phyloP scores from a whole-genome alignment of 345 rosid genomes.

The Sonneratia alba region DNA sequence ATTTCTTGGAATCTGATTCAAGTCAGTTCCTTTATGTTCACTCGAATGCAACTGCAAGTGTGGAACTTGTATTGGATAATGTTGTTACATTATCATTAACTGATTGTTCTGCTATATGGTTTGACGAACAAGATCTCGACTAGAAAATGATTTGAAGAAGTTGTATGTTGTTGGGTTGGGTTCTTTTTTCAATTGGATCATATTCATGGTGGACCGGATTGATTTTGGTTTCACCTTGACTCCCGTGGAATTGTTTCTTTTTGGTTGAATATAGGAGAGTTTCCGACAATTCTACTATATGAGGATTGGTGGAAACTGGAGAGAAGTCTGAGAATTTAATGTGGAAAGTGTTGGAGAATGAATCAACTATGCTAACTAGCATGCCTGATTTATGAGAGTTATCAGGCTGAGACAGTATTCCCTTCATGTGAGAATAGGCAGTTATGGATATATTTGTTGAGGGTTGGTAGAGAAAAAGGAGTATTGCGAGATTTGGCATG shows the following conservation, averaged over 20 bases:
- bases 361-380: neutral
- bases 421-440: neutral
- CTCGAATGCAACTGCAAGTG: neutral
- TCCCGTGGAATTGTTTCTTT: neutral
- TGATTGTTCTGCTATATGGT: neutral
- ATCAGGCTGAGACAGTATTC: neutral
- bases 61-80: neutral
- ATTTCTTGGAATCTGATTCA: neutral
- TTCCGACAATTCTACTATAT: neutral
- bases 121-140: neutral
- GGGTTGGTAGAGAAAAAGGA: neutral
- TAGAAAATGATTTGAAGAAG: neutral
- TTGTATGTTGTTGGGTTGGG: neutral
- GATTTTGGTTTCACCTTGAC: neutral
- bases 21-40: neutral
- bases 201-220: neutral
- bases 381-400: neutral
- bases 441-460: neutral
- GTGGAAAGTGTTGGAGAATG: neutral
- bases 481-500: neutral
- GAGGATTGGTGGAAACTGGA: neutral
- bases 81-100: neutral
- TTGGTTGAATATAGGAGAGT: neutral
- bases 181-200: neutral
- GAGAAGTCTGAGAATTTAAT: neutral